A percentile compares a stretch with the other conserved stretches of the same genome.
These are phyloP conservation scores for Kuraishia piskuri DNA, from an alignment of 805 yeast genomes.

Conservation along the genomic window DNA sequence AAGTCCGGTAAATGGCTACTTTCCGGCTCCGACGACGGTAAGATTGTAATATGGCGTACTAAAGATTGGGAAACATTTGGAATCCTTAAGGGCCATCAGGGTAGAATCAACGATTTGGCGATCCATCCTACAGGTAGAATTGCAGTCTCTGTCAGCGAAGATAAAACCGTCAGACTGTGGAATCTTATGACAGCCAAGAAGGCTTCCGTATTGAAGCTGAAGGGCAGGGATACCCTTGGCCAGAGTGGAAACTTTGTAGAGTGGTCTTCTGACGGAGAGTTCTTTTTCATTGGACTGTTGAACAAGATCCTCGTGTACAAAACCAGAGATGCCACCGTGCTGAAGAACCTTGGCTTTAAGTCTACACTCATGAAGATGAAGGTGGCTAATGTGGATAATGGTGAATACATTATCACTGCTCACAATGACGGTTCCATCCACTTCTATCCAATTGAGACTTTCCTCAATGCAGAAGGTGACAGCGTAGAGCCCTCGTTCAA, in stretches of 20 bases:
- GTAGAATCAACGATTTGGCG: slow-evolving; percentile 74
- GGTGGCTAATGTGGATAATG: slow-evolving; percentile 32
- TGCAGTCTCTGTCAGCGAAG: slow-evolving; percentile 84
- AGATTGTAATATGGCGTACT: slow-evolving; percentile 85
- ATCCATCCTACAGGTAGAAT: slow-evolving; percentile 88
- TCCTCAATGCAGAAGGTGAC: slow-evolving; percentile 16
- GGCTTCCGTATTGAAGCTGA: slow-evolving; percentile 75
- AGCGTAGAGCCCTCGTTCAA: slow-evolving; percentile 40
- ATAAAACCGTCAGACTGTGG: slow-evolving; percentile 83
- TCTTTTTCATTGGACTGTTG: slow-evolving; percentile 68
- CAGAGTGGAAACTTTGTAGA: slow-evolving; percentile 57
- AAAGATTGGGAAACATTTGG: slow-evolving; percentile 96
- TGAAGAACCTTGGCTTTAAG: slow-evolving; percentile 41
- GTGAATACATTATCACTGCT: slow-evolving; percentile 58
- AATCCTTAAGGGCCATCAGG: slow-evolving; percentile 80
- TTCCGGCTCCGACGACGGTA: slow-evolving; percentile 88
- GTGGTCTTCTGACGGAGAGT: slow-evolving; percentile 63
- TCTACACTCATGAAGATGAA: slow-evolving; percentile 64
- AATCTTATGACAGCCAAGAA: slow-evolving; percentile 93
- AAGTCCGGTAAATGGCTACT: slow-evolving; percentile 81
- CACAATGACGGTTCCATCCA: slow-evolving; percentile 62
- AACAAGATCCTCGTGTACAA: slow-evolving; percentile 58
- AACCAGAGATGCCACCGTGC: slow-evolving; percentile 52
- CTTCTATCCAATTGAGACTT: slow-evolving; percentile 37
- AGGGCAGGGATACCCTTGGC: slow-evolving; percentile 57